Evolutionary conservation across 495 filamentous ascomycete species (phyloP).

Genomic region (Aspergillus conjunctus): DNA sequence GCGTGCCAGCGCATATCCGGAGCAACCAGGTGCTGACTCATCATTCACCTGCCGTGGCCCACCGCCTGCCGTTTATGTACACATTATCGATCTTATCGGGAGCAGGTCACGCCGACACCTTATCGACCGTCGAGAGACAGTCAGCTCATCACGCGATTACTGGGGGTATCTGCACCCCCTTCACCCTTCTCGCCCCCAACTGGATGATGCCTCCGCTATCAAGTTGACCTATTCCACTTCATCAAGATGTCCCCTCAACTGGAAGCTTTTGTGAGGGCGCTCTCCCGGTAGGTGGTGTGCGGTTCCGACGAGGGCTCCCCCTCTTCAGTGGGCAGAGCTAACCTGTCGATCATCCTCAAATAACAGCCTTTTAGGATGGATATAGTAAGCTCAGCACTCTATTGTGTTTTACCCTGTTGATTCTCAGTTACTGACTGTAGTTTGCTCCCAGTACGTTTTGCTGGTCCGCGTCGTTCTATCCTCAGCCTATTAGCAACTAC

Average conservation of each 20-base stretch:
- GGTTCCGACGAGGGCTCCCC: not conserved
- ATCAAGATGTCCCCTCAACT: constrained; percentile 32
- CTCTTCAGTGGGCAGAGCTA: constrained; percentile 14
- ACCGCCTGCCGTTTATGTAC: constrained; percentile 30
- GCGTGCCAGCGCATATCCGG: constrained; percentile 43
- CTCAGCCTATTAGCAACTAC: constrained; percentile 79
- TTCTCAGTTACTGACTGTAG: not conserved
- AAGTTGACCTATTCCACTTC: not conserved
- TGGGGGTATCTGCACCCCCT: not conserved
- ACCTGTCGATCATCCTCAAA: constrained; percentile 4
- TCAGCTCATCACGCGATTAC: not conserved
- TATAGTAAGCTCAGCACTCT: constrained; percentile 37
- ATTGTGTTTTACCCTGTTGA: not conserved
- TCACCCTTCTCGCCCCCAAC: not conserved
- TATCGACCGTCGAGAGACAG: not conserved
- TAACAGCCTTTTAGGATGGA: constrained; percentile 45
- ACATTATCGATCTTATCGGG: constrained; percentile 24
- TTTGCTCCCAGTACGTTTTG: constrained; percentile 53
- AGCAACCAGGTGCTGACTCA: constrained; percentile 45
- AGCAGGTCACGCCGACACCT: not conserved
- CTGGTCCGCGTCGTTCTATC: constrained; percentile 92
- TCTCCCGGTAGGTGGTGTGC: constrained; percentile 44
- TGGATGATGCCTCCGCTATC: not conserved
- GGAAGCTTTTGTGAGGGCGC: constrained; percentile 43
- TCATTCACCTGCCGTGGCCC: not conserved